Base-by-base conservation (phyloP, 441 rosid species). In the Erysimum cheiri region DNA sequence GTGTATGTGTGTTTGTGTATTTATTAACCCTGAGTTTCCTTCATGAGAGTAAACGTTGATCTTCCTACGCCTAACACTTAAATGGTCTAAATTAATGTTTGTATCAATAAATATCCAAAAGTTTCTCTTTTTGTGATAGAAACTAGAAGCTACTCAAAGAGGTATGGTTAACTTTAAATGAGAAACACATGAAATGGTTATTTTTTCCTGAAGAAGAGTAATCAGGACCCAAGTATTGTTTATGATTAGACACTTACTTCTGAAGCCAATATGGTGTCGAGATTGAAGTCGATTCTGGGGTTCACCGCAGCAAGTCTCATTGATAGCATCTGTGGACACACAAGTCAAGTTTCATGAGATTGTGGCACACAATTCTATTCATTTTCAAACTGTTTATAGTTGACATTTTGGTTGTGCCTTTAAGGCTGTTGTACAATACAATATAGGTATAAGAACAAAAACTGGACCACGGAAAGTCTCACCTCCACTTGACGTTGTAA, bases 301-400 rank as follows among this genome's bases (percentile, higher is more conserved):
- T 90, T 89, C 41, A 85, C 96, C 6, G 93, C 86, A 9, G 97
- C 97, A 52, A 95, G 97, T 85, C 91, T 88, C 98, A 92, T 95
- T 57, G 98, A 95, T 75, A 95, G 83, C 78, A 87, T 53, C 99
- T 95, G 92, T 74, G 78, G 82, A 70, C 64, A 75, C 64, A 50
- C 46, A 74, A 24, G 17, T 49, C 60, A 58, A 64, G 31, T 29
- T 33, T 46, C 65, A 55, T 69, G 37, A 74, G 65, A 31, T 2
- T 74, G 24, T 28, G 39, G 56, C 57, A 41, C 62, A 33, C 44
- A 50, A 36, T 74, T 54, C 58, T 22, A 46, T 46, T 54, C 59
- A 28, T 44, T 17, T 43, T 28, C 56, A 44, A 35, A 43, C 36
- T 60, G 70, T 32, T 55, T 22, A 22, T 32, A 69, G 74, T 75